phyloP scores from a whole-genome alignment of 2,329 filamentous ascomycete genomes.

The Ceratocystis cubensis region DNA sequence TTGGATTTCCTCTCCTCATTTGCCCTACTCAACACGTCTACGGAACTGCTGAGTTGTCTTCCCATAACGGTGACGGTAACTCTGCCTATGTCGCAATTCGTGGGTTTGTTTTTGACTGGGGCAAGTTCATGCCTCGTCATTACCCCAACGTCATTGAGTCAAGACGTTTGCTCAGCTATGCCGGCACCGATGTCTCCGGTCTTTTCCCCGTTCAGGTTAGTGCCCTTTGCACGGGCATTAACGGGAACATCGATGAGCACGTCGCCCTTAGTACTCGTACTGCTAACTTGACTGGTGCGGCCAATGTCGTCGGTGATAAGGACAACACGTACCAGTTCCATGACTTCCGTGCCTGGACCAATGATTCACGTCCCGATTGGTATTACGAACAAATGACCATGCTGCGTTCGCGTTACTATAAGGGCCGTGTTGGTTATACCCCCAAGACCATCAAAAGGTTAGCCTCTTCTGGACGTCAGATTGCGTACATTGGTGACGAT shows the following conservation, averaged over 20 bases:
- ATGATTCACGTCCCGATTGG: constrained; percentile 80
- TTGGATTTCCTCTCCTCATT: constrained; percentile 74
- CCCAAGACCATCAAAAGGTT: constrained; percentile 62
- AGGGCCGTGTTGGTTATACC: constrained; percentile 78
- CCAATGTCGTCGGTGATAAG: constrained; percentile 48
- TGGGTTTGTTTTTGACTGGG: constrained; percentile 77
- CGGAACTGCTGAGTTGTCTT: constrained; percentile 61
- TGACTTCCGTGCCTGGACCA: constrained; percentile 77
- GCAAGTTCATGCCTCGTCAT: constrained; percentile 58
- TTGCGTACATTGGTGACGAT: constrained; percentile 65
- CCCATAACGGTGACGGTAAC: constrained; percentile 58
- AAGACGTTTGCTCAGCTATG: constrained; percentile 58
- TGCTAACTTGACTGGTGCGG: constrained; percentile 59
- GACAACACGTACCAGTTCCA: constrained; percentile 75
- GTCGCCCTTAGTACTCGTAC: constrained; percentile 77
- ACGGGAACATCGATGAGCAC: constrained; percentile 50
- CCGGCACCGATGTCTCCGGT: constrained; percentile 70
- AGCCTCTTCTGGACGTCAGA: constrained; percentile 45
- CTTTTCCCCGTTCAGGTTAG: constrained; percentile 93
- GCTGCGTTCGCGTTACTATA: constrained; percentile 66
- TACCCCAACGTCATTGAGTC: constrained; percentile 54
- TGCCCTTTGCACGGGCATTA: constrained; percentile 69
- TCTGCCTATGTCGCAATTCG: constrained; percentile 68
- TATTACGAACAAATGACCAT: constrained; percentile 77
- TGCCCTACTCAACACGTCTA: constrained; percentile 87